These are phyloP conservation scores for Pogostemon cablin DNA, from an alignment of 257 asterid genomes.

Conservation along the genomic window DNA sequence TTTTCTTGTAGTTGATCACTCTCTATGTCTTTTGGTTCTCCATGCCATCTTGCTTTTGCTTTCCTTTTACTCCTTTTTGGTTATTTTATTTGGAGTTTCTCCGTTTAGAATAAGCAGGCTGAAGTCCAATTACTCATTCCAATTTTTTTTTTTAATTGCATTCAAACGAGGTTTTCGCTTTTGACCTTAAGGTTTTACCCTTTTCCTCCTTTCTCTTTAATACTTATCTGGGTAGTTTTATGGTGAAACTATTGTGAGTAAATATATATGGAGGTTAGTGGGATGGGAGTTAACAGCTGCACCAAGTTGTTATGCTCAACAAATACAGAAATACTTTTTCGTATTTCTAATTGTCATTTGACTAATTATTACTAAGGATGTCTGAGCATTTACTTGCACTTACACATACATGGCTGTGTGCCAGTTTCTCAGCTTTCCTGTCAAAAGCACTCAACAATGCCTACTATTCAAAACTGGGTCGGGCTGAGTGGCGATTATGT, in stretches of 20 bases:
- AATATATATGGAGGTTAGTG: slow-evolving; percentile 5
- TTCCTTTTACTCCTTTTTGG: slow-evolving; percentile 1
- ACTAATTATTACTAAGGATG: not conserved
- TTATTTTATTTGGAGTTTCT: not conserved
- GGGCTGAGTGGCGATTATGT: not conserved
- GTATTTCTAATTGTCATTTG: slow-evolving; percentile 6
- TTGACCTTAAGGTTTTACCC: not conserved
- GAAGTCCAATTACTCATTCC: not conserved
- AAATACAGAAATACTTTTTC: not conserved
- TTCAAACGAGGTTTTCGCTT: not conserved
- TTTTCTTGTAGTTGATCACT: not conserved
- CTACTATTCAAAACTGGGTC: not conserved
- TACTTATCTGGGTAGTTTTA: slow-evolving; percentile 15
- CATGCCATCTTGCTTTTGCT: slow-evolving; percentile 16
- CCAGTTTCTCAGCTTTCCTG: not conserved
- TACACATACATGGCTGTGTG: not conserved
- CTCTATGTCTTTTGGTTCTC: not conserved
- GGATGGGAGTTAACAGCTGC: slow-evolving; percentile 10
- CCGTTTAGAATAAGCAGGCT: not conserved
- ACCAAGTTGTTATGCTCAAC: not conserved
- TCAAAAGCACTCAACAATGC: not conserved
- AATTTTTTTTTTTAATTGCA: not conserved
- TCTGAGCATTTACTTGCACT: slow-evolving; percentile 7
- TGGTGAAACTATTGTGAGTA: not conserved
- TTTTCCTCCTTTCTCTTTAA: slow-evolving; percentile 21